A percentile compares a stretch with the other conserved stretches of the same genome.
phyloP scores from a whole-genome alignment of 768 basidiomycete genomes.

The Royoungia palumana region DNA sequence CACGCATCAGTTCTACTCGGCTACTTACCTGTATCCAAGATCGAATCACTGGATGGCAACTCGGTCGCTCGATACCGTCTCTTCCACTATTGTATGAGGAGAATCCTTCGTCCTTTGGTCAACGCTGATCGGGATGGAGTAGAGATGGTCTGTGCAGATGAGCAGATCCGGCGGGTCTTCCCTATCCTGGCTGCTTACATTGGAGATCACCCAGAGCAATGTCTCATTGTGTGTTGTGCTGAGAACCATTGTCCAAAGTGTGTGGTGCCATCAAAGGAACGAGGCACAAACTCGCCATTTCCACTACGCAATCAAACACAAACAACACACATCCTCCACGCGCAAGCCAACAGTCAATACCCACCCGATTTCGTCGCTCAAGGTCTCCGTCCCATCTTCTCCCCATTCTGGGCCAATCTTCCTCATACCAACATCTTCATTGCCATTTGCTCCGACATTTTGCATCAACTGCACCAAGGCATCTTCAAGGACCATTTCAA shows the following conservation, averaged over 20 bases:
- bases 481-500: constrained; percentile 6
- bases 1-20: background rate
- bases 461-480: constrained; percentile 1
- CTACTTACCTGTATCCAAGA: background rate
- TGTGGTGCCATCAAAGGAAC: background rate
- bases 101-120: background rate
- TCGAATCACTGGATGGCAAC: background rate
- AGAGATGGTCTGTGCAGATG: constrained; percentile 3
- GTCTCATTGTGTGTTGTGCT: background rate
- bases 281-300: background rate
- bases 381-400: background rate
- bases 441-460: background rate
- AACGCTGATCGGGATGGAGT: background rate
- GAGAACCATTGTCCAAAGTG: constrained; percentile 3
- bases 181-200: constrained; percentile 1
- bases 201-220: background rate
- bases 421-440: background rate
- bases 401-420: constrained; percentile 1
- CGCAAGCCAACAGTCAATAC: background rate
- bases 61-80: background rate
- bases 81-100: constrained; percentile 7
- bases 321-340: background rate
- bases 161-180: background rate
- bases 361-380: background rate
- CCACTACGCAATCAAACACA: background rate